These are phyloP conservation scores for Colletotrichum lupini DNA, from an alignment of 2,329 filamentous ascomycete species.

Conservation along the genomic window DNA sequence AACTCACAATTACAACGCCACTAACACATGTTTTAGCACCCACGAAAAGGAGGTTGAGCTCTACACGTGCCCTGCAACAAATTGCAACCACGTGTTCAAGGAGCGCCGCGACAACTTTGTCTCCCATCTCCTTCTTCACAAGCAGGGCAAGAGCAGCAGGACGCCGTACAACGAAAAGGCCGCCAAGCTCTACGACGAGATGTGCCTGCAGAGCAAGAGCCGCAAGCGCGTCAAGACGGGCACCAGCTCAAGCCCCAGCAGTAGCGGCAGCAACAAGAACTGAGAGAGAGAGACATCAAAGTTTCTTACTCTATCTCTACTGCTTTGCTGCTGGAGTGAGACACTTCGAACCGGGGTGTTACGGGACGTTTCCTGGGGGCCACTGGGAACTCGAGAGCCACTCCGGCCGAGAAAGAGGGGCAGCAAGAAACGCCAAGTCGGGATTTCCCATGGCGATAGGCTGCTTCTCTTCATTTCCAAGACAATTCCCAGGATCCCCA, in stretches of 20 bases:
- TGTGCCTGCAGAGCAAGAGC: conserved; percentile 37
- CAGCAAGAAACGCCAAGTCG: conserved; percentile 7
- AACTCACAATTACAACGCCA: conserved; percentile 29
- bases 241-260: conserved; percentile 29
- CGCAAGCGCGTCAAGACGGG: conserved; percentile 35
- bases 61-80: conserved; percentile 35
- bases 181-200: conserved; percentile 35
- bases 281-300: neutral
- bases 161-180: conserved; percentile 37
- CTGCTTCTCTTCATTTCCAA: neutral
- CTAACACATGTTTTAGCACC: conserved; percentile 13
- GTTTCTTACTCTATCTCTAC: neutral
- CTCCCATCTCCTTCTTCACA: conserved; percentile 38
- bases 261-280: conserved; percentile 29
- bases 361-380: neutral
- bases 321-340: conserved; percentile 7
- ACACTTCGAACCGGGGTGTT: neutral
- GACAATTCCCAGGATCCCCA: neutral
- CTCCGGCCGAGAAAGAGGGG: conserved; percentile 33
- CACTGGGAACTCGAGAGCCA: neutral
- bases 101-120: conserved; percentile 40
- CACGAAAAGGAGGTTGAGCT: conserved; percentile 36
- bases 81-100: conserved; percentile 37
- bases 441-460: neutral
- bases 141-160: conserved; percentile 37